Evolutionary conservation across 306 rosid species (phyloP).

Genomic region (Urtica urens): DNA sequence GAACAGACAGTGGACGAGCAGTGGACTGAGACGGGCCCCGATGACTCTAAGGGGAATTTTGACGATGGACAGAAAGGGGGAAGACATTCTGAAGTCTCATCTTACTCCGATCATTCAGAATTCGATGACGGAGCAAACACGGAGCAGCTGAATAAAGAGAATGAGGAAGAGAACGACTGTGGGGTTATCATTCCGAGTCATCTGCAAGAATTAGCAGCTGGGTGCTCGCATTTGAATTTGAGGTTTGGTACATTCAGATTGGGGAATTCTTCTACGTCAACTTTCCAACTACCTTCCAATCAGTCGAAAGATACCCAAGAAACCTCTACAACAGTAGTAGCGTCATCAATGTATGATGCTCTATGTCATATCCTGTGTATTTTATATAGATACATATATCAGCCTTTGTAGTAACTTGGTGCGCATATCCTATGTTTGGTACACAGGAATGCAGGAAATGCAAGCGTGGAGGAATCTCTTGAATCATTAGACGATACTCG

Average conservation of each 20-base stretch:
- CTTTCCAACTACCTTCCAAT: conserved; percentile 19
- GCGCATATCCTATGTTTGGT: neutral
- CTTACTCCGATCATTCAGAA: conserved; percentile 19
- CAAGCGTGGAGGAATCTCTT: conserved; percentile 21
- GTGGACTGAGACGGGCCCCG: conserved; percentile 17
- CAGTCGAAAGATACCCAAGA: conserved; percentile 30
- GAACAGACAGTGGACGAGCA: conserved; percentile 41
- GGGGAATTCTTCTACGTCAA: conserved; percentile 27
- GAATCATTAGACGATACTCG: conserved; percentile 21
- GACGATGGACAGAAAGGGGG: conserved; percentile 13
- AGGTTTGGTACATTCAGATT: conserved; percentile 54
- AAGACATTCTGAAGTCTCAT: conserved; percentile 13
- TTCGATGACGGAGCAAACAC: conserved; percentile 20
- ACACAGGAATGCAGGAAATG: conserved; percentile 22
- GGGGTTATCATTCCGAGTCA: conserved; percentile 48
- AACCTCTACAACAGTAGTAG: conserved; percentile 23
- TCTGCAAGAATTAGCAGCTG: conserved; percentile 41
- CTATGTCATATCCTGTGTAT: no score
- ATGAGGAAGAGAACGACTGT: conserved; percentile 19
- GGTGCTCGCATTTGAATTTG: conserved; percentile 63
- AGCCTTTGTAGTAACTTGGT: no score
- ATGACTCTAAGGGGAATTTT: conserved; percentile 11
- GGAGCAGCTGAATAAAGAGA: conserved; percentile 28
- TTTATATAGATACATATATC: no score
- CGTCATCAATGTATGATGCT: no score